Conservation (phyloP, 208 protist species). For the Angomonas deanei region DNA sequence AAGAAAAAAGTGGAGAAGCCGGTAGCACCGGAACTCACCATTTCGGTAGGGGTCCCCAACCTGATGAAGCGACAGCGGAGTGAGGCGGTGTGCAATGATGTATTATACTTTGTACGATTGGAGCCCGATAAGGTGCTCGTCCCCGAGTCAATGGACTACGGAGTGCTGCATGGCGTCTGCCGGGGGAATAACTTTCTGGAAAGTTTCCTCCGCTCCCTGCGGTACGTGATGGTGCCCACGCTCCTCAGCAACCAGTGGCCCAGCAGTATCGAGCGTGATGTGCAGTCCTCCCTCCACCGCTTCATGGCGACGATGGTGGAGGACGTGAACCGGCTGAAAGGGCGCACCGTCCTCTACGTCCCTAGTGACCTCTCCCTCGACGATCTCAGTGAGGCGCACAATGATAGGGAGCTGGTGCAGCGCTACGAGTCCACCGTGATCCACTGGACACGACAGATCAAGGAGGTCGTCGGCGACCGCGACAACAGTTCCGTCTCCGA, state of each 20-base stretch:
- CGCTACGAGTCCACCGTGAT: constrained; percentile 96
- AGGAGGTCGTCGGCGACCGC: constrained; percentile 92
- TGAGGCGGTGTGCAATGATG: constrained; percentile 35
- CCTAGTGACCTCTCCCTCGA: constrained; percentile 82
- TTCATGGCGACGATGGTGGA: constrained; percentile 97
- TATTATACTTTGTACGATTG: constrained; percentile 74
- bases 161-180: constrained; percentile 74
- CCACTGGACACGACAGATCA: constrained; percentile 99
- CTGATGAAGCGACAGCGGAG: constrained; percentile 27
- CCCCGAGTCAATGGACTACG: constrained; percentile 84
- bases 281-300: constrained; percentile 91
- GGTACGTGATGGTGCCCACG: constrained; percentile 74
- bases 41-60: constrained; percentile 24
- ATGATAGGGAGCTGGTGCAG: constrained; percentile 95
- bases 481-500: constrained; percentile 28
- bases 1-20: neutral
- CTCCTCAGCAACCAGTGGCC: constrained; percentile 91
- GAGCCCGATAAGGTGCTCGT: constrained; percentile 76
- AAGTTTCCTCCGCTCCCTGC: constrained; percentile 84
- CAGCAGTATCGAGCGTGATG: constrained; percentile 95
- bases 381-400: constrained; percentile 46
- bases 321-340: constrained; percentile 90
- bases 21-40: constrained; percentile 16
- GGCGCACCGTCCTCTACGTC: constrained; percentile 97
- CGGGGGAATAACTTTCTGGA: constrained; percentile 69